These are phyloP conservation scores for Hirsutella minnesotensis DNA, from an alignment of 2,329 filamentous ascomycete species.

Conservation along the genomic window DNA sequence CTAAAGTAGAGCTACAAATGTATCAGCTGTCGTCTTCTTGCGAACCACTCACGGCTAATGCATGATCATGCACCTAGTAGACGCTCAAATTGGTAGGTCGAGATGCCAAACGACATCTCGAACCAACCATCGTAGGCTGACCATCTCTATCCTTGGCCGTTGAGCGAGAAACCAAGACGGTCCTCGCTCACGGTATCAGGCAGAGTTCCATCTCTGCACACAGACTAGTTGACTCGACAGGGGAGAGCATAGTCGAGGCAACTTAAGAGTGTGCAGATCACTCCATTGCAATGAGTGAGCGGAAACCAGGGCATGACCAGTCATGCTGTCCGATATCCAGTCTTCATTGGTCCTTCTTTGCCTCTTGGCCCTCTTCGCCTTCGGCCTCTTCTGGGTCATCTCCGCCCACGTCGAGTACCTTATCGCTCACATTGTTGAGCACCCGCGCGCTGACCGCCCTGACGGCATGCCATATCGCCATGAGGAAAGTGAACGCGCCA, in stretches of 20 bases:
- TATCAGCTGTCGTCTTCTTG: conserved; percentile 16
- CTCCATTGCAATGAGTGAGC: not conserved
- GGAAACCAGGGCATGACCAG: too few relatives aligned
- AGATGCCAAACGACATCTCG: conserved; percentile 16
- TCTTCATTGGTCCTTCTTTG: conserved; percentile 19
- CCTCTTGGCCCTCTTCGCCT: conserved; percentile 31
- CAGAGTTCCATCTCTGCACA: conserved; percentile 68
- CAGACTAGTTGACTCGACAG: conserved; percentile 93
- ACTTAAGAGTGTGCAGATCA: conserved; percentile 86
- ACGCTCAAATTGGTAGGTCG: conserved; percentile 16
- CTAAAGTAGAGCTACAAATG: conserved; percentile 10
- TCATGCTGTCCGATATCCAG: not conserved
- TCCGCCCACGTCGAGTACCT: conserved; percentile 69
- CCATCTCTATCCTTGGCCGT: conserved; percentile 15
- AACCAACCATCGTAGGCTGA: conserved; percentile 14
- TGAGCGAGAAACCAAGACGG: conserved; percentile 38
- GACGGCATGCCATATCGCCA: conserved; percentile 76
- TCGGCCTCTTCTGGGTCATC: conserved; percentile 40
- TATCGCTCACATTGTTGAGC: conserved; percentile 68
- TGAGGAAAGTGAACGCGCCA: conserved; percentile 69
- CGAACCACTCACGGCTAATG: conserved; percentile 16
- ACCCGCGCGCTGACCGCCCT: conserved; percentile 58
- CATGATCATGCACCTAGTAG: conserved; percentile 20
- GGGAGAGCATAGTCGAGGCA: conserved; percentile 65
- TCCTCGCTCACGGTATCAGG: conserved; percentile 25